These are phyloP conservation scores for Posidonia australis DNA, from an alignment of 106 monocot genomes.

Conservation along the genomic window DNA sequence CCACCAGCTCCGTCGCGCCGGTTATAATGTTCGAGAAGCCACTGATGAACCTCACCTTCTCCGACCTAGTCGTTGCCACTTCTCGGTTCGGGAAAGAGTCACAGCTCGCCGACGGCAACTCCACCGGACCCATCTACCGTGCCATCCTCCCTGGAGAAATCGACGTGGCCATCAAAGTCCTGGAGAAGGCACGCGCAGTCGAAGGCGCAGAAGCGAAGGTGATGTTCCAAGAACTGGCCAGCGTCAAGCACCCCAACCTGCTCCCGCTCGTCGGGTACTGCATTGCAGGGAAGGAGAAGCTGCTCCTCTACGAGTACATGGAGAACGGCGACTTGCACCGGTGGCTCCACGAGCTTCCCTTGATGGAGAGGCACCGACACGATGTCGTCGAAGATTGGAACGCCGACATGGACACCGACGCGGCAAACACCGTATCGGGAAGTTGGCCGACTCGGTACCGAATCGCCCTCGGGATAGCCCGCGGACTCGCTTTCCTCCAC, in stretches of 20 bases:
- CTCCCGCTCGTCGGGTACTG: constrained; percentile 88
- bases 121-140: constrained; percentile 56
- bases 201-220: constrained; percentile 24
- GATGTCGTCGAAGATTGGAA: constrained; percentile 28
- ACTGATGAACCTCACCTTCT: constrained; percentile 64
- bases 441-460: constrained; percentile 68
- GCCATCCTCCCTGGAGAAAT: constrained; percentile 63
- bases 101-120: constrained; percentile 47
- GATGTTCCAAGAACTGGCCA: constrained; percentile 34
- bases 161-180: constrained; percentile 66
- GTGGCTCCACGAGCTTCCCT: constrained; percentile 87
- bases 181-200: constrained; percentile 19
- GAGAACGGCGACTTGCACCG: constrained; percentile 75
- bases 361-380: constrained; percentile 17
- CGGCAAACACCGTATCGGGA: neutral
- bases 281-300: constrained; percentile 57
- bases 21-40: constrained; percentile 87
- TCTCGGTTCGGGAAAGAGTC: constrained; percentile 75
- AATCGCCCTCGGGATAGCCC: constrained; percentile 62
- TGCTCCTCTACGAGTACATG: constrained; percentile 81
- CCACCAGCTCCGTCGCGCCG: constrained; percentile 23
- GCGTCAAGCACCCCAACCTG: constrained; percentile 59
- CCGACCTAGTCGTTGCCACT: constrained; percentile 57
- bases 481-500: constrained; percentile 88
- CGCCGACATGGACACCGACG: constrained; percentile 12